These are phyloP conservation scores for Piedraia hortae DNA, from an alignment of 2,329 filamentous ascomycete genomes.

Conservation along the genomic window DNA sequence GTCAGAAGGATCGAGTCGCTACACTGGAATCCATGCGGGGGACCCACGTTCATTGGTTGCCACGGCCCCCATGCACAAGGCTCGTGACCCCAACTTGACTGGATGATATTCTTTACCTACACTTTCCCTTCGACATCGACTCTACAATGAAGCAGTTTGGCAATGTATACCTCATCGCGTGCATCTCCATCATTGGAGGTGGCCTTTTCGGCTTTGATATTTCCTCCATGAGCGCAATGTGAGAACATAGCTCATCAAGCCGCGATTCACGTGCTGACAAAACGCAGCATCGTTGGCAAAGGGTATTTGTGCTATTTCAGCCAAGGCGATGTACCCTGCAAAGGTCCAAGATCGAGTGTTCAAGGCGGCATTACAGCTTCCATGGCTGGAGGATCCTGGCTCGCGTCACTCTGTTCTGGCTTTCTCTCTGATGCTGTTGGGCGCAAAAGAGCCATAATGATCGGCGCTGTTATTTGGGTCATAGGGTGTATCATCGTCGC, in stretches of 20 bases:
- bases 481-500: slow-evolving; percentile 35
- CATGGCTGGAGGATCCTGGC: slow-evolving; percentile 44
- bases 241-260: slow-evolving; percentile 2
- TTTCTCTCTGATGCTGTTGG: slow-evolving; percentile 29
- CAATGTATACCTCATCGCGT: slow-evolving; percentile 30
- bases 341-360: slow-evolving; percentile 24
- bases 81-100: too few species aligned
- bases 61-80: too few species aligned
- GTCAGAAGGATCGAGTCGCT: too few species aligned
- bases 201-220: slow-evolving; percentile 58
- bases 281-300: slow-evolving; percentile 27
- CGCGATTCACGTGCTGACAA: not conserved
- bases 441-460: slow-evolving; percentile 25
- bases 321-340: slow-evolving; percentile 22
- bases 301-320: slow-evolving; percentile 43
- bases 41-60: too few species aligned
- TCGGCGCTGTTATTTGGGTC: slow-evolving; percentile 17
- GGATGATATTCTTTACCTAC: too few species aligned
- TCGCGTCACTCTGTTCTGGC: slow-evolving; percentile 33
- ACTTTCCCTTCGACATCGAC: too few species aligned
- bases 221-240: slow-evolving; percentile 35
- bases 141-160: slow-evolving; percentile 18
- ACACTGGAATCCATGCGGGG: too few species aligned
- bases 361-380: slow-evolving; percentile 44
- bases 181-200: slow-evolving; percentile 34